phyloP scores from a whole-genome alignment of 495 filamentous ascomycete species.

The Clavariopsis aquatica region DNA sequence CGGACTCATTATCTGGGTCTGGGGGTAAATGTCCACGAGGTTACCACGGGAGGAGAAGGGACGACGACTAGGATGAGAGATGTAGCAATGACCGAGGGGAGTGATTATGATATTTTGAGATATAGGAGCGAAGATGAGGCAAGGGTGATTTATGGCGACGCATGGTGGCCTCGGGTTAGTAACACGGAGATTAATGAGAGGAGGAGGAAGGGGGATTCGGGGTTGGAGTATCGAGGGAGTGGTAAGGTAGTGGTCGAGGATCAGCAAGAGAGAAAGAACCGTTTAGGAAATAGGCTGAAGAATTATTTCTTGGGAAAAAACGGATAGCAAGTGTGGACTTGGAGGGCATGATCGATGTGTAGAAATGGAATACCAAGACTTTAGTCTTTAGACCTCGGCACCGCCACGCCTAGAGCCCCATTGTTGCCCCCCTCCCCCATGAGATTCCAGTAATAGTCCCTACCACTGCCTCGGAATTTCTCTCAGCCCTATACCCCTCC shows the following conservation, averaged over 20 bases:
- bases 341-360: too few relatives aligned
- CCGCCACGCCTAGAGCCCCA: too few relatives aligned
- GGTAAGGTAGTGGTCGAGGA: not conserved
- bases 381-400: too few relatives aligned
- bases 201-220: slow-evolving; percentile 12
- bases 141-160: slow-evolving; percentile 18
- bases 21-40: slow-evolving; percentile 19
- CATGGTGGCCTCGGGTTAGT: slow-evolving; percentile 29
- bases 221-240: not conserved
- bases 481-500: too few relatives aligned
- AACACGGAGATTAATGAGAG: slow-evolving; percentile 36
- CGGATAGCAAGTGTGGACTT: not conserved
- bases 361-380: too few relatives aligned
- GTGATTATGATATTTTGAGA: slow-evolving; percentile 31
- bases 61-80: slow-evolving; percentile 27
- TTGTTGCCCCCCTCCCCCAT: too few relatives aligned
- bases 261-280: not conserved
- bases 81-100: slow-evolving; percentile 26
- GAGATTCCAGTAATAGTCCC: too few relatives aligned
- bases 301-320: not conserved
- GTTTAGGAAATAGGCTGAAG: not conserved
- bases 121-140: slow-evolving; percentile 28
- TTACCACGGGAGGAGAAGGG: not conserved
- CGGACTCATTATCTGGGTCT: slow-evolving; percentile 2
- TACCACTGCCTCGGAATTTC: too few relatives aligned